phyloP scores from a whole-genome alignment of 768 basidiomycete species.

The Agaricus blazei region DNA sequence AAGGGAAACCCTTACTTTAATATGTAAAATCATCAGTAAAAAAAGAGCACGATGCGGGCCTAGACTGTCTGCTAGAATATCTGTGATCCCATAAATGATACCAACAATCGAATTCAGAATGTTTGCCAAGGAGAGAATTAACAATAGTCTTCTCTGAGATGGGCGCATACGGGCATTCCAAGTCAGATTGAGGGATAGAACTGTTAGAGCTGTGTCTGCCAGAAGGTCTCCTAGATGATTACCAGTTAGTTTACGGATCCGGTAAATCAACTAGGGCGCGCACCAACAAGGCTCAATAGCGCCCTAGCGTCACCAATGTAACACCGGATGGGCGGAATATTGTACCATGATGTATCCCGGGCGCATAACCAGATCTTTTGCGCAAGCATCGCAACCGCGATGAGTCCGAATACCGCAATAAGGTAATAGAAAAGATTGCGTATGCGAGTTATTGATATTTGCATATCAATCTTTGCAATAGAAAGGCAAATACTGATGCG shows the following conservation, averaged over 20 bases:
- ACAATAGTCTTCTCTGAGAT: slow-evolving; percentile 1
- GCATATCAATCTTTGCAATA: slow-evolving; percentile 5
- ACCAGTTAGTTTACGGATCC: background rate
- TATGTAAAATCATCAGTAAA: background rate
- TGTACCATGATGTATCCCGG: background rate
- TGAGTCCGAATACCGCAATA: background rate
- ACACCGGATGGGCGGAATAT: background rate
- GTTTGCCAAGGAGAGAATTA: slow-evolving; percentile 3
- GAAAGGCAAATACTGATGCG: slow-evolving; percentile 5
- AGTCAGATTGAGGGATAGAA: slow-evolving; percentile 1
- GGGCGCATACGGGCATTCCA: slow-evolving; percentile 5
- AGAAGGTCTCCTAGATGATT: background rate
- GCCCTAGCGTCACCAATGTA: background rate
- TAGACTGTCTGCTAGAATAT: background rate
- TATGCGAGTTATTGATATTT: background rate
- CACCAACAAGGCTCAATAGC: slow-evolving; percentile 3
- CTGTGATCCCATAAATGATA: background rate
- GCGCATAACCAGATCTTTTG: slow-evolving; percentile 5
- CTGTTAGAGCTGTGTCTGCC: slow-evolving; percentile 1
- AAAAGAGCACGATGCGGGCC: background rate
- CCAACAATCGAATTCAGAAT: background rate
- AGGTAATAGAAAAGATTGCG: background rate
- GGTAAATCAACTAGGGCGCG: background rate
- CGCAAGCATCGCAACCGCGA: background rate
- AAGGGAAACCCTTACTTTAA: background rate